Evolutionary conservation across 805 yeast species (phyloP).

Genomic region (Gaillardinia entomophila): DNA sequence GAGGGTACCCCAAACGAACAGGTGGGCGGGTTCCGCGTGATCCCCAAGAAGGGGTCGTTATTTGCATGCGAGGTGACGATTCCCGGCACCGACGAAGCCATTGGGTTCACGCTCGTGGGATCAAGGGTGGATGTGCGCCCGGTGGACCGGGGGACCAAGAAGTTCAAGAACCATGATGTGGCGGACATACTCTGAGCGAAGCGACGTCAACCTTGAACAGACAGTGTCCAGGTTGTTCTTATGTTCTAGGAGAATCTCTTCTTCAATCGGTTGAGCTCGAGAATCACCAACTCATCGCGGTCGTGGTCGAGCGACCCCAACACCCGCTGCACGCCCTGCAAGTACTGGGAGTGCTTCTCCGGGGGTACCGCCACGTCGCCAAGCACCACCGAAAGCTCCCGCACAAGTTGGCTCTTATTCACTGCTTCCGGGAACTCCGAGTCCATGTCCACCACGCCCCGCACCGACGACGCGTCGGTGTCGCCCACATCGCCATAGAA

Average conservation of each 20-base stretch:
- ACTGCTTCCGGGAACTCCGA: slow-evolving; percentile 5
- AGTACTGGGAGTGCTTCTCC: slow-evolving; percentile 3
- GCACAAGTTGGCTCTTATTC: slow-evolving; percentile 3
- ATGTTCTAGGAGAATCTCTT: slow-evolving; percentile 6
- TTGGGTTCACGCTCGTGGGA: slow-evolving; percentile 68
- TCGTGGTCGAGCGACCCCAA: slow-evolving; percentile 7
- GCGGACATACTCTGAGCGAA: slow-evolving; percentile 39
- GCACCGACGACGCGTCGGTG: slow-evolving; percentile 6
- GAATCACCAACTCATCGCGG: slow-evolving; percentile 15
- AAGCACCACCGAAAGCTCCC: slow-evolving; percentile 9
- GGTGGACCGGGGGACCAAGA: slow-evolving; percentile 75
- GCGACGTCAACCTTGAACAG: neutral
- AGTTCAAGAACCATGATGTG: slow-evolving; percentile 77
- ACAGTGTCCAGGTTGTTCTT: slow-evolving; percentile 1
- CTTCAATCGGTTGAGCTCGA: slow-evolving; percentile 16
- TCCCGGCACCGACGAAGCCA: slow-evolving; percentile 23
- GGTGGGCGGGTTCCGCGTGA: slow-evolving; percentile 59
- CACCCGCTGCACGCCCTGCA: slow-evolving; percentile 7
- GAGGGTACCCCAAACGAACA: slow-evolving; percentile 19
- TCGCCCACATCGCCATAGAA: slow-evolving; percentile 5
- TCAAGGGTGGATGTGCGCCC: slow-evolving; percentile 71
- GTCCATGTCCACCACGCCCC: neutral
- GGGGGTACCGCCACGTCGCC: slow-evolving; percentile 1
- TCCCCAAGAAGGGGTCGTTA: slow-evolving; percentile 63
- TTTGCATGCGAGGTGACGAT: slow-evolving; percentile 45